Conservation (phyloP, 768 basidiomycete genomes). For the Stropharia rugosoannulata region DNA sequence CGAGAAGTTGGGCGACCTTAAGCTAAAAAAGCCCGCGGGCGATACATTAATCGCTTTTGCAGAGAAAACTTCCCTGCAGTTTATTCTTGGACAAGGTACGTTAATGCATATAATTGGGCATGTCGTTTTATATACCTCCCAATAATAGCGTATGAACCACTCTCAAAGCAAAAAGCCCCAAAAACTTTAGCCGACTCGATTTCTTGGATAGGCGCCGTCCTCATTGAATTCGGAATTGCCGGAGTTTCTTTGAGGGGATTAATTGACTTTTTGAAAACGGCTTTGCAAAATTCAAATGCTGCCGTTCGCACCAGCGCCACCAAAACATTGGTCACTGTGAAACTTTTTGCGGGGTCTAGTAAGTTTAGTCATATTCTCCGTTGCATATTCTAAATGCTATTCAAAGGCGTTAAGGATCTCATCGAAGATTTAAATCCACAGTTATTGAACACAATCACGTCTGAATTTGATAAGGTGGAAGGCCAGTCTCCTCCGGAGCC, state of each 20-base stretch:
- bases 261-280: slow-evolving; percentile 88
- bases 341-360: slow-evolving; percentile 90
- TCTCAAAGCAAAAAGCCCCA: slow-evolving; percentile 95
- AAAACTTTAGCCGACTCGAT: slow-evolving; percentile 93
- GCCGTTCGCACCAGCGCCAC: slow-evolving; percentile 92
- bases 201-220: slow-evolving; percentile 81
- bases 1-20: slow-evolving; percentile 95
- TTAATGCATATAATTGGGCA: not conserved
- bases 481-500: slow-evolving; percentile 77
- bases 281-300: slow-evolving; percentile 92
- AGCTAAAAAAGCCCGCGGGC: slow-evolving; percentile 94
- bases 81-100: slow-evolving; percentile 89
- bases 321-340: slow-evolving; percentile 87
- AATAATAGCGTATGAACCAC: slow-evolving; percentile 80
- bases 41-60: slow-evolving; percentile 82
- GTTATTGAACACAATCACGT: slow-evolving; percentile 82
- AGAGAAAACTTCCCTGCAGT: slow-evolving; percentile 92
- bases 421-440: slow-evolving; percentile 95
- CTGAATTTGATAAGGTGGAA: slow-evolving; percentile 93
- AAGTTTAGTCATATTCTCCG: slow-evolving; percentile 14
- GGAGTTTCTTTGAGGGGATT: slow-evolving; percentile 81
- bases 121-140: slow-evolving; percentile 3
- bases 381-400: not conserved
- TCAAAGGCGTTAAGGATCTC: slow-evolving; percentile 83
- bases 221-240: slow-evolving; percentile 89